phyloP scores from a whole-genome alignment of 352 stramenopile species.

The Phytophthora gonapodyides region DNA sequence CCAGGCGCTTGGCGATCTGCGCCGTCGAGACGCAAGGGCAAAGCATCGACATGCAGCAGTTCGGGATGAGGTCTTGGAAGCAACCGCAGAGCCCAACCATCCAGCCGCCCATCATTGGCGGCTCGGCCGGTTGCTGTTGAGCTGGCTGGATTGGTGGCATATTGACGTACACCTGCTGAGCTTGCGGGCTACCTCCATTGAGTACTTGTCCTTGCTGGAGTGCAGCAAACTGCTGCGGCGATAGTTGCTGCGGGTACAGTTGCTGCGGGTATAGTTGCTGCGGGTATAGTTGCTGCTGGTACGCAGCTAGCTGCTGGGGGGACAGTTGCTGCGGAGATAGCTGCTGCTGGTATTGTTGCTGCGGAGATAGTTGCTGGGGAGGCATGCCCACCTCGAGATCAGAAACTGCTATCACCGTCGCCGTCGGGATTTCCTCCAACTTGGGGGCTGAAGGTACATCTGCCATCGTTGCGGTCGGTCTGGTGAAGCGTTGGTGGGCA shows the following conservation, averaged over 20 bases:
- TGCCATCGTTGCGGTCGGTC: neutral
- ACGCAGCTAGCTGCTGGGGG: neutral
- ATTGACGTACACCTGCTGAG: neutral
- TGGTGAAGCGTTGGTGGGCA: no score
- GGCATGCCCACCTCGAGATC: neutral
- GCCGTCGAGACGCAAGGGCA: conserved; percentile 49
- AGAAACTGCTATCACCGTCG: neutral
- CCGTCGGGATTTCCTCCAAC: neutral
- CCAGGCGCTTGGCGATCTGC: conserved; percentile 42
- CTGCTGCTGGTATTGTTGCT: neutral
- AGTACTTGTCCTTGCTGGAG: no score
- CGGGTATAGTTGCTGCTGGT: neutral
- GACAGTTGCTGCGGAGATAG: neutral
- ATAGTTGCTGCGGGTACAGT: neutral
- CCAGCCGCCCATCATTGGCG: conserved; percentile 16
- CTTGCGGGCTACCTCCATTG: neutral
- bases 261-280: neutral
- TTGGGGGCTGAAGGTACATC: neutral
- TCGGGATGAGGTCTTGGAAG: conserved; percentile 38
- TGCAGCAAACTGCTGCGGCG: neutral
- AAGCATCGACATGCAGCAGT: conserved; percentile 37
- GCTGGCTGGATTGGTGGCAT: neutral
- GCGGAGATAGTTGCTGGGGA: conserved; percentile 1
- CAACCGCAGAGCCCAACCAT: conserved; percentile 36
- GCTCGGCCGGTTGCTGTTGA: neutral